Evolutionary conservation across 495 filamentous ascomycete species (phyloP).

Genomic region (Neurospora sp.): DNA sequence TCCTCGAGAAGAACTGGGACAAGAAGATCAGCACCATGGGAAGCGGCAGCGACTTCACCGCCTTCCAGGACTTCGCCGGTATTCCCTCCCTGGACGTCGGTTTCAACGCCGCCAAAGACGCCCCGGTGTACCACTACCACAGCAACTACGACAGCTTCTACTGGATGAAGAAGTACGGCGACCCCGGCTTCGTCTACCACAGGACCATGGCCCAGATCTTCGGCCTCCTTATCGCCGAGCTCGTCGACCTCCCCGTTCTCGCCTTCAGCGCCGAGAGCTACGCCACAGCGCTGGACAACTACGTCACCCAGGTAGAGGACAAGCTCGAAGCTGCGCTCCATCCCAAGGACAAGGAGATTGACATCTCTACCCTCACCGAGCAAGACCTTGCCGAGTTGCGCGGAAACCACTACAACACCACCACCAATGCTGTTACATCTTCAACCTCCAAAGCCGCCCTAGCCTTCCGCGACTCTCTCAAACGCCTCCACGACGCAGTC

Average conservation of each 20-base stretch:
- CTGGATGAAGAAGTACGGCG: constrained; percentile 76
- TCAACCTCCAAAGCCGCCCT: constrained; percentile 34
- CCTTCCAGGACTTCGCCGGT: constrained; percentile 88
- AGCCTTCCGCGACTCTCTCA: constrained; percentile 40
- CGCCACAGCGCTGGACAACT: constrained; percentile 49
- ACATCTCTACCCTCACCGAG: constrained; percentile 25
- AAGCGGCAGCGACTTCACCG: constrained; percentile 77
- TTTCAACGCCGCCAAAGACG: constrained; percentile 47
- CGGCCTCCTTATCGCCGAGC: constrained; percentile 65
- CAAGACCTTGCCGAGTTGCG: constrained; percentile 41
- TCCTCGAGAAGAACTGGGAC: constrained; percentile 63
- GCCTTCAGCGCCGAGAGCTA: constrained; percentile 71
- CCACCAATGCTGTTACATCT: constrained; percentile 11
- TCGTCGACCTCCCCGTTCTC: constrained; percentile 69
- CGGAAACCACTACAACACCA: constrained; percentile 38
- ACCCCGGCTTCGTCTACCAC: constrained; percentile 80
- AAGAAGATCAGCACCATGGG: constrained; percentile 57
- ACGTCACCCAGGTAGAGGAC: constrained; percentile 56
- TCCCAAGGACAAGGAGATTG: constrained; percentile 3
- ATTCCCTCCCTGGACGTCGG: constrained; percentile 77
- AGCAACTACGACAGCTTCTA: constrained; percentile 90
- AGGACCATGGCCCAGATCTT: constrained; percentile 68
- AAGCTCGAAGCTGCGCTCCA: constrained; percentile 37
- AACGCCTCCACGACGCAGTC: constrained; percentile 34
- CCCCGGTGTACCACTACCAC: constrained; percentile 64